phyloP scores from a whole-genome alignment of 106 monocot genomes.

The Gastrodia elata region DNA sequence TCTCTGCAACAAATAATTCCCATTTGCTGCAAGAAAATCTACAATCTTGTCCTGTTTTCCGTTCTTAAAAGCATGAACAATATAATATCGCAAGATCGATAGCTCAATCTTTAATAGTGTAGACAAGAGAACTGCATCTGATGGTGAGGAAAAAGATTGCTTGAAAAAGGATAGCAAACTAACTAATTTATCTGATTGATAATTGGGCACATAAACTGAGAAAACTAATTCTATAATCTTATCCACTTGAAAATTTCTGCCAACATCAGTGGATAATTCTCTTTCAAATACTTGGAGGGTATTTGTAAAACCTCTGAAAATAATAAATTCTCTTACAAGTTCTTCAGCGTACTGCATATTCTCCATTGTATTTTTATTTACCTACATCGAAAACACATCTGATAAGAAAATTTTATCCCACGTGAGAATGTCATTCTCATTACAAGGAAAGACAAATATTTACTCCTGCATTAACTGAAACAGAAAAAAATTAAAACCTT shows the following conservation, averaged over 20 bases:
- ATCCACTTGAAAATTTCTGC: constrained; percentile 80
- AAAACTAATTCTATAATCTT: constrained; percentile 87
- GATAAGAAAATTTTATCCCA: background rate
- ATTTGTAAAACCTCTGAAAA: constrained; percentile 85
- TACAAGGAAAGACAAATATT: background rate
- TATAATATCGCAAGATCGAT: constrained; percentile 67
- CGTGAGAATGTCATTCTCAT: background rate
- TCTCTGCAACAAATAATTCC: constrained; percentile 63
- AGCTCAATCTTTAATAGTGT: constrained; percentile 74
- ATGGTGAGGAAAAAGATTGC: constrained; percentile 67
- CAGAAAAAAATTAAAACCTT: background rate
- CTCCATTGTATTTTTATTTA: constrained; percentile 39
- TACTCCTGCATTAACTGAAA: background rate
- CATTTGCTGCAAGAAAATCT: constrained; percentile 70
- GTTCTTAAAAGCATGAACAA: constrained; percentile 70
- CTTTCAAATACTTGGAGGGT: constrained; percentile 71
- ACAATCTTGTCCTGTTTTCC: constrained; percentile 73
- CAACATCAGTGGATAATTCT: constrained; percentile 78
- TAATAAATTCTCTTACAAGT: constrained; percentile 83
- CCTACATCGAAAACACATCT: constrained; percentile 7
- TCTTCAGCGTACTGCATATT: constrained; percentile 93
- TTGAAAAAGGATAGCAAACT: constrained; percentile 67
- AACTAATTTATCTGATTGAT: constrained; percentile 68
- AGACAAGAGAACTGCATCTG: constrained; percentile 41
- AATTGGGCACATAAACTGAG: constrained; percentile 70